phyloP scores from a whole-genome alignment of 1,139 yeast species.

The Candida sojae region DNA sequence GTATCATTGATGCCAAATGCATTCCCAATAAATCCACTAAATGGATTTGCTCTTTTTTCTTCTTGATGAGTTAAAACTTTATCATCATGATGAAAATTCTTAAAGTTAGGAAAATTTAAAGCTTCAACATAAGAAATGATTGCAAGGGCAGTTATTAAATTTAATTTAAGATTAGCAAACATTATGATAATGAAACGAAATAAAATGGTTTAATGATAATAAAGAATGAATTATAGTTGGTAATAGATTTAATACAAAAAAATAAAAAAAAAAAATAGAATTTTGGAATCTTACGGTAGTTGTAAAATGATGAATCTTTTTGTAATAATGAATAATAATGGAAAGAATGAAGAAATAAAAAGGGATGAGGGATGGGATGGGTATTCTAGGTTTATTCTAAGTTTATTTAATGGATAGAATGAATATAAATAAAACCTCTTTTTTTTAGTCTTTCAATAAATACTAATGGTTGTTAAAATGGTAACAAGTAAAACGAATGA shows the following conservation, averaged over 20 bases:
- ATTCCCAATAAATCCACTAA: neutral
- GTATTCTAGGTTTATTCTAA: no score
- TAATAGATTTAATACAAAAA: neutral
- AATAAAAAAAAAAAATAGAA: no score
- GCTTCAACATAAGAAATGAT: slow-evolving; percentile 10
- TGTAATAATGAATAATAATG: no score
- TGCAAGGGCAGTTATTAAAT: slow-evolving; percentile 11
- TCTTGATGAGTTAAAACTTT: neutral
- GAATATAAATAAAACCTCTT: no score
- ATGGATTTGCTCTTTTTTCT: slow-evolving; percentile 1
- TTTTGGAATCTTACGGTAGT: no score
- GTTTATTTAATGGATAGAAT: no score
- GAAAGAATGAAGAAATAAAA: no score
- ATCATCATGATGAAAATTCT: neutral
- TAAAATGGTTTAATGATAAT: neutral
- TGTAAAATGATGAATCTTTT: no score
- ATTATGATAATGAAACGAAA: slow-evolving; percentile 1
- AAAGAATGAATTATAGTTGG: slow-evolving; percentile 15
- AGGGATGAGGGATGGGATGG: no score
- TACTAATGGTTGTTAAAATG: no score
- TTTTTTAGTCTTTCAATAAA: no score
- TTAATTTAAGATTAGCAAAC: slow-evolving; percentile 12
- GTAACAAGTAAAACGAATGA: no score
- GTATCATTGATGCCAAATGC: neutral
- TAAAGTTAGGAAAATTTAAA: slow-evolving; percentile 3